Evolutionary conservation across 148 eudicot species (phyloP).

Genomic region (Vaccinium vitisidaea): DNA sequence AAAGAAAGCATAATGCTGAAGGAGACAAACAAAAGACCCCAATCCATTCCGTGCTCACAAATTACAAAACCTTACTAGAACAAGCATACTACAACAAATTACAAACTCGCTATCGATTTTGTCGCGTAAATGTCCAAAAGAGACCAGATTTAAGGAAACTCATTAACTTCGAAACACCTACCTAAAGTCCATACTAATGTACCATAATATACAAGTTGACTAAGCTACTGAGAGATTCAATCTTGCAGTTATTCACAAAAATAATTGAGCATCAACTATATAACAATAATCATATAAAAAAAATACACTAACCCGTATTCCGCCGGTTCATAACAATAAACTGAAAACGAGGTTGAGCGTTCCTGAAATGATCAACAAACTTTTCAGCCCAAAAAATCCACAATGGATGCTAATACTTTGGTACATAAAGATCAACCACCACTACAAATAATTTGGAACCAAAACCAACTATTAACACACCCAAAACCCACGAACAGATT

Average conservation of each 20-base stretch:
- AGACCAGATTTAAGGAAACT: background rate
- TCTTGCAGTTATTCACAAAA: background rate
- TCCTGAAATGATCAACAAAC: constrained; percentile 43
- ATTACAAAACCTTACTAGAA: background rate
- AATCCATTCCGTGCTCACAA: background rate
- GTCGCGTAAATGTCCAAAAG: background rate
- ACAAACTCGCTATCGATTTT: background rate
- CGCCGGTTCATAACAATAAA: constrained; percentile 90
- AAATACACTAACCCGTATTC: constrained; percentile 50
- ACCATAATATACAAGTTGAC: no score
- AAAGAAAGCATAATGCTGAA: background rate
- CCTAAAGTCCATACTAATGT: background rate
- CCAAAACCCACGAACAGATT: background rate
- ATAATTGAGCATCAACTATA: background rate
- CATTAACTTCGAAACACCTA: background rate
- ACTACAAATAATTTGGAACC: background rate
- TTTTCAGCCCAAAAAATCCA: background rate
- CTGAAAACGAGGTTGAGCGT: constrained; percentile 80
- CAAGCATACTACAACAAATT: background rate
- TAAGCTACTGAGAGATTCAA: background rate
- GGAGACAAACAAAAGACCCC: background rate
- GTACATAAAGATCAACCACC: background rate
- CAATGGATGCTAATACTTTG: background rate
- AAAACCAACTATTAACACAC: background rate
- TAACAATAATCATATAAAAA: background rate